These are phyloP conservation scores for Syncephalastrum racemosum DNA, from an alignment of 371 early-diverging fungal species.

Conservation along the genomic window DNA sequence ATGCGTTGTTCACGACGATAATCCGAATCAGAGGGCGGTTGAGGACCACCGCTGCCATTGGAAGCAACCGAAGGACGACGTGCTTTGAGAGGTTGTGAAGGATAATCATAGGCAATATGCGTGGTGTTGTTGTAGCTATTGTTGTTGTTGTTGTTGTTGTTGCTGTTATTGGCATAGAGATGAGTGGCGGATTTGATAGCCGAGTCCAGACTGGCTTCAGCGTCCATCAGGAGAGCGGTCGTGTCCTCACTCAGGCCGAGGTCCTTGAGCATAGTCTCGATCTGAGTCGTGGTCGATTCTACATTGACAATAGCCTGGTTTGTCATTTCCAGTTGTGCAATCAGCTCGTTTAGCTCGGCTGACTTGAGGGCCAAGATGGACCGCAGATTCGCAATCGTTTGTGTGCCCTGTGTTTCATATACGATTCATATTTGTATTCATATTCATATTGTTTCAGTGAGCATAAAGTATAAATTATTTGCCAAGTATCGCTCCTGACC, in stretches of 20 bases:
- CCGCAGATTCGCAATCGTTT: conserved; percentile 47
- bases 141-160: conserved; percentile 9
- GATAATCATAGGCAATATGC: neutral
- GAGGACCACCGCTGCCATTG: conserved; percentile 28
- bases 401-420: conserved; percentile 29
- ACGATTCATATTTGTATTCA: too few relatives aligned
- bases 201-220: conserved; percentile 44
- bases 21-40: conserved; percentile 11
- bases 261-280: conserved; percentile 46
- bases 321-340: conserved; percentile 48
- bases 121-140: neutral
- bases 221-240: conserved; percentile 31
- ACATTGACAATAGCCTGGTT: conserved; percentile 47
- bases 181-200: conserved; percentile 47
- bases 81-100: conserved; percentile 5
- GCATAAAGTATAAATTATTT: neutral
- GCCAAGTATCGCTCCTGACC: conserved; percentile 8
- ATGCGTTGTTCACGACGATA: conserved; percentile 14
- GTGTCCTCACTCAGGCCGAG: conserved; percentile 33
- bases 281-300: conserved; percentile 43
- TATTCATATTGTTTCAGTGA: neutral
- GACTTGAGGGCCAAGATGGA: conserved; percentile 51
- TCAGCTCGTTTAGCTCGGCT: conserved; percentile 47
- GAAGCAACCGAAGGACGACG: conserved; percentile 22
- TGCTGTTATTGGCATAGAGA: conserved; percentile 23